Evolutionary conservation across 768 basidiomycete species (phyloP).

Genomic region (Tricholomella constricta): DNA sequence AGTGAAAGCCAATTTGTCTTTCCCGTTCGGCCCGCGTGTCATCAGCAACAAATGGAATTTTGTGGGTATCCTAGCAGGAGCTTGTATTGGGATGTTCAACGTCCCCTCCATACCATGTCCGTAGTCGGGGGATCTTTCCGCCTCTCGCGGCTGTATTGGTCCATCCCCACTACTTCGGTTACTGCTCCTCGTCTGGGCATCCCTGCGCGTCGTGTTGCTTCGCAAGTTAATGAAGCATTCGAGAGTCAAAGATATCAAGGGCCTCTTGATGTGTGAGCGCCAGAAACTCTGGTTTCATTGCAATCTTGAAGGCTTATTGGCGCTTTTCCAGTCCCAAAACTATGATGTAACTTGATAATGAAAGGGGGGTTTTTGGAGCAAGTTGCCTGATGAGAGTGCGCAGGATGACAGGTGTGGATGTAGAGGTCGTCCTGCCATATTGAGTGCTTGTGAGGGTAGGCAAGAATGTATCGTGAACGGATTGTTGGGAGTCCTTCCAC

Average conservation of each 20-base stretch:
- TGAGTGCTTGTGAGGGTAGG: no score
- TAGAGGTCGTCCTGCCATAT: no score
- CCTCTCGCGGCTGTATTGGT: slow-evolving; percentile 67
- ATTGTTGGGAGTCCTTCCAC: no score
- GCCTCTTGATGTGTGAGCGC: slow-evolving; percentile 70
- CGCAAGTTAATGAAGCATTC: slow-evolving; percentile 55
- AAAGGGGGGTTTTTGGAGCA: no score
- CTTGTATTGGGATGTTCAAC: slow-evolving; percentile 65
- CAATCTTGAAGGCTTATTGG: slow-evolving; percentile 11
- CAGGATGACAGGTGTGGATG: no score
- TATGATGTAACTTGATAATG: no score
- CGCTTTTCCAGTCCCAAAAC: slow-evolving; percentile 52
- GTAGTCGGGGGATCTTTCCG: slow-evolving; percentile 60
- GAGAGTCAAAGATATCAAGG: slow-evolving; percentile 65
- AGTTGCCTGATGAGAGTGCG: no score
- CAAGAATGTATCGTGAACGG: no score
- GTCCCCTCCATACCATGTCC: slow-evolving; percentile 67
- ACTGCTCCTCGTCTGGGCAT: slow-evolving; percentile 58
- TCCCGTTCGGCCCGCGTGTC: slow-evolving; percentile 61
- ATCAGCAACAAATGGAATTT: slow-evolving; percentile 68
- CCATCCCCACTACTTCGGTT: slow-evolving; percentile 66
- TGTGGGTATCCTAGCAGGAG: slow-evolving; percentile 60
- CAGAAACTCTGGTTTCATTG: neutral
- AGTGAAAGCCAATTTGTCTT: slow-evolving; percentile 62
- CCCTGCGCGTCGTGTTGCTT: slow-evolving; percentile 57